Base-by-base conservation (phyloP, 2,329 filamentous ascomycete species). In the Pyrenophora seminiperda region DNA sequence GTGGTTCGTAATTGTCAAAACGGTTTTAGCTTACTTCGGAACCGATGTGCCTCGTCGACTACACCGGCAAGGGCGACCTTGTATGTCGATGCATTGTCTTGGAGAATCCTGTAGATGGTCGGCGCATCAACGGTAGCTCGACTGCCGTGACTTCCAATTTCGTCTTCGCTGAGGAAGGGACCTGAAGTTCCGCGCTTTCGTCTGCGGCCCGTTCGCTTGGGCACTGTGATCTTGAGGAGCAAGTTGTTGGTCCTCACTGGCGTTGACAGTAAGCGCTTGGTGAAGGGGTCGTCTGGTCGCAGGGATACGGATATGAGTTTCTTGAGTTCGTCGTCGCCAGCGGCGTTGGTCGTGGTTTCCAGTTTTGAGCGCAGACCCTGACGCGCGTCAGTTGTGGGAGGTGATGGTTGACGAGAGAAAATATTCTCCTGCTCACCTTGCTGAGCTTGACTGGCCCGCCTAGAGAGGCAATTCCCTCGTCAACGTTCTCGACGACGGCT, bases 151-250 rank as follows among this genome's bases (percentile, higher is more conserved):
- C 13, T 33, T 17, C 44, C 47, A 29, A 46, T 32, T 2, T 63
- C 56, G 66, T 85, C 42, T 29, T 65, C 61, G 9, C 55, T n/a
- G 18, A 71, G 32, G 38, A 72, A 93, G 0, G 87, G 85, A 4
- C 80, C 87, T 47, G 86, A 71, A 4, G 84, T 85, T n/a, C 90
- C 91, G 61, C 87, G 81, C 75, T 92, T 96, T 50, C 92, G 83
- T 73, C 89, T 96, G 53, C 91, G 83, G 3, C 92, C 92, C 2
- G 91, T 97, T 47, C 90, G 81, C 71, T 87, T 94, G 0, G 94
- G 93, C 1, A 97, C 84, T 0, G 88, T 91, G 47, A 99, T 81
- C 70, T 91, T 92, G 44, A 99, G 79, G 15, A 97, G 80, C 15
- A 97, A 77, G 66, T 97, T 96, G 67, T 91, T 90, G 7, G 90